Base-by-base conservation (phyloP, 2,329 filamentous ascomycete genomes). In the Xylaria sp. region DNA sequence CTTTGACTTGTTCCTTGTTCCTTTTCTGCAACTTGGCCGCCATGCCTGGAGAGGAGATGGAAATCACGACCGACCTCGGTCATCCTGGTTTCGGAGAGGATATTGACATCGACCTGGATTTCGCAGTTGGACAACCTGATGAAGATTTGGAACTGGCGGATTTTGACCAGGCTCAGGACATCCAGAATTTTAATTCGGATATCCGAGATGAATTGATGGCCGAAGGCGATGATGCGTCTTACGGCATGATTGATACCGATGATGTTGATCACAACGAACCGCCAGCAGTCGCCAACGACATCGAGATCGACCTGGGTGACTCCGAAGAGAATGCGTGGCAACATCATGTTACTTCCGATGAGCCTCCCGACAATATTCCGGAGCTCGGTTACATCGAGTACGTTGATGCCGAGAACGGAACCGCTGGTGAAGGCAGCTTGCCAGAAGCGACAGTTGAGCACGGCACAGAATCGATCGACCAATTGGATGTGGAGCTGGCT, bases 61-160 rank as follows among this genome's bases (percentile, higher is more conserved):
- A 71, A 40, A 70, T 71, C 53, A 63, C 61, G 17, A 61, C 68
- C 42, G 69, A 70, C 52, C 63, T 69, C 41, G 64, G 65, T 51
- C 68, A 63, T 11, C 17, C 56, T 39, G 66, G 60, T 18, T 65
- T 64, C 21, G 63, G 50, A 18, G 67, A 71, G 47, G 69, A 71
- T 42, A 71, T 71, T 54, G 69, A 71, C 49, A 69, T 71, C 54
- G 69, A 71, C 56, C 55, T 71, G 44, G 68, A 71, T 60, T 67
- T 70, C 45, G 61, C 63, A n/a, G 57, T 59, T 22, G 67, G 56
- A 42, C 64, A 68, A 37, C 56, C 59, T 24, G 69, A 71, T 43
- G 67, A 69, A 56, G 67, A 70, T 18, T 61, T 71, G 50, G 68
- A 69, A 21, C 62, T 71, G 9, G 67, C 58, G 39, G 69, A 71